A percentile compares a stretch with the other conserved stretches of the same genome.
phyloP scores from a whole-genome alignment of 2,329 filamentous ascomycete genomes.

The Diaporthe aspalathi region DNA sequence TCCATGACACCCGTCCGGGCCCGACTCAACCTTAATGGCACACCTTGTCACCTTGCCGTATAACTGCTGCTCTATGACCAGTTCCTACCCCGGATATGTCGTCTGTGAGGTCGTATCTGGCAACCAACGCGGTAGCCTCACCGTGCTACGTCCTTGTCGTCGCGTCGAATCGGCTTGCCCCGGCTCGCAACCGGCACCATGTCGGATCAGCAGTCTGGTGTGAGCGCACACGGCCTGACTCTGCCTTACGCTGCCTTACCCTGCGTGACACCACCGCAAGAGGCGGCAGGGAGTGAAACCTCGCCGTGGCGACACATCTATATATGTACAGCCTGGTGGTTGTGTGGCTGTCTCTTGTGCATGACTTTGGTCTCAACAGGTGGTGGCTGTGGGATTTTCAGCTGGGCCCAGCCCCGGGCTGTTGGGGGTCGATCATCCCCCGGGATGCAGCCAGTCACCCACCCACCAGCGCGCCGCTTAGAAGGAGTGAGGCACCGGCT shows the following conservation, averaged over 20 bases:
- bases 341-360: slow-evolving; percentile 28
- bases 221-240: slow-evolving; percentile 1
- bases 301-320: slow-evolving; percentile 16
- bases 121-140: slow-evolving; percentile 14
- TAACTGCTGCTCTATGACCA: neutral
- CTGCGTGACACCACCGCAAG: neutral
- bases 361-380: slow-evolving; percentile 23
- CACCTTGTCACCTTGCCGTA: slow-evolving; percentile 30
- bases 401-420: slow-evolving; percentile 32
- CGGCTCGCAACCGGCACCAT: slow-evolving; percentile 4
- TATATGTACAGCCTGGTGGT: slow-evolving; percentile 20
- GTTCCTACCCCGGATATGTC: slow-evolving; percentile 14
- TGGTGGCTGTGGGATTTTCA: slow-evolving; percentile 35
- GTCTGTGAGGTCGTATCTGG: slow-evolving; percentile 26
- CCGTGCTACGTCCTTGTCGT: slow-evolving; percentile 18
- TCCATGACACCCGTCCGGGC: slow-evolving; percentile 18
- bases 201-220: slow-evolving; percentile 12
- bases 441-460: slow-evolving; percentile 9
- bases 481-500: slow-evolving; percentile 13
- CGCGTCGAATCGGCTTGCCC: slow-evolving; percentile 19
- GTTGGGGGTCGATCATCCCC: slow-evolving; percentile 19
- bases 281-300: slow-evolving; percentile 13
- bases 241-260: neutral
- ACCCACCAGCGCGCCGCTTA: slow-evolving; percentile 1
- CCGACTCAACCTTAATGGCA: slow-evolving; percentile 25